phyloP scores from a whole-genome alignment of 148 eudicot genomes.

The Camellia japonica region DNA sequence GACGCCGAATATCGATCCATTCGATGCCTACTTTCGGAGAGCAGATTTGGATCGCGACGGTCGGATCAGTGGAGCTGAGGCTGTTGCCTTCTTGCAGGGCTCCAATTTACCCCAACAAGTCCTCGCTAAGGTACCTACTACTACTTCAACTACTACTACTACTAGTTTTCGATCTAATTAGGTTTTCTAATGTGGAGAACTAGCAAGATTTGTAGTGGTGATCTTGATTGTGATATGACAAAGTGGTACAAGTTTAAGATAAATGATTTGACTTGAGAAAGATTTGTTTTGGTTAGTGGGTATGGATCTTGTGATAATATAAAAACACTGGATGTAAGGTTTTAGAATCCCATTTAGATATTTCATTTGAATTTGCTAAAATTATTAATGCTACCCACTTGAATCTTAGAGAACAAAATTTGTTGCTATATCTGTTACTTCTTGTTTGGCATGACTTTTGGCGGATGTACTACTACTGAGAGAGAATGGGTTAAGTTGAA shows the following conservation, averaged over 20 bases:
- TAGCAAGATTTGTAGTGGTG: background rate
- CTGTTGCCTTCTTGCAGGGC: constrained; percentile 79
- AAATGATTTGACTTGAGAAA: no score
- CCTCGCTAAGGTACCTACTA: constrained; percentile 72
- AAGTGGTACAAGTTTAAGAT: no score
- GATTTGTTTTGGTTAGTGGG: no score
- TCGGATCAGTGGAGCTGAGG: constrained; percentile 84
- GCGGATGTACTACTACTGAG: background rate
- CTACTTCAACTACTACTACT: background rate
- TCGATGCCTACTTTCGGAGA: constrained; percentile 76
- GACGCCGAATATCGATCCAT: constrained; percentile 46
- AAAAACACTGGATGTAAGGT: background rate
- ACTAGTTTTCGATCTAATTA: background rate
- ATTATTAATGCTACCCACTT: background rate
- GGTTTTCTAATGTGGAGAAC: background rate
- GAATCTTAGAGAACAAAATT: background rate
- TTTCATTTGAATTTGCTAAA: background rate
- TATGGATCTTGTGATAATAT: no score
- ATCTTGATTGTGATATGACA: no score
- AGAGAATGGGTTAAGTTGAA: background rate
- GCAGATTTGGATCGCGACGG: constrained; percentile 97
- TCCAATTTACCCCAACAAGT: constrained; percentile 72
- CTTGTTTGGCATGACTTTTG: background rate
- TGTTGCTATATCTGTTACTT: background rate
- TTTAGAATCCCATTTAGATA: background rate